phyloP scores from a whole-genome alignment of 345 rosid genomes.

The Tarenaya hassleriana region DNA sequence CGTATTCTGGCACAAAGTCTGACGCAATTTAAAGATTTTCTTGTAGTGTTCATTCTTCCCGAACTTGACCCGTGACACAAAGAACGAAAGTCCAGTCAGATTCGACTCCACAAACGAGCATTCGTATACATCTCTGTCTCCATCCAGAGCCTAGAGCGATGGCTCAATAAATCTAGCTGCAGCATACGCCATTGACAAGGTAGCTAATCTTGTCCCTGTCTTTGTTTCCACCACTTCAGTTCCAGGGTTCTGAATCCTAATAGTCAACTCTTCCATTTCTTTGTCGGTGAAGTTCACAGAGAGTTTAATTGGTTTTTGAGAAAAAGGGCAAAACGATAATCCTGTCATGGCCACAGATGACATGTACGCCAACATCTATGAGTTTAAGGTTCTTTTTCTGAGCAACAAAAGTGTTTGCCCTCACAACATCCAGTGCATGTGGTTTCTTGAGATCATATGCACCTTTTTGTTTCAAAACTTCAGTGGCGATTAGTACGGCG shows the following conservation, averaged over 20 bases:
- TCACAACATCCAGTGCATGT: slow-evolving; percentile 85
- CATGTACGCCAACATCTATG: slow-evolving; percentile 86
- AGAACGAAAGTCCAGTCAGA: slow-evolving; percentile 74
- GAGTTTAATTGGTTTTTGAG: slow-evolving; percentile 73
- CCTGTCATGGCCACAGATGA: slow-evolving; percentile 94
- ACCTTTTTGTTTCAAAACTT: slow-evolving; percentile 77
- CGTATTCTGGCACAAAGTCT: too few species aligned
- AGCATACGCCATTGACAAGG: slow-evolving; percentile 95
- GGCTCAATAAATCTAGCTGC: slow-evolving; percentile 96
- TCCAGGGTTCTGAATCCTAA: slow-evolving; percentile 87
- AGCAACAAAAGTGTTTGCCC: slow-evolving; percentile 90
- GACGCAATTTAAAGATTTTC: too few species aligned
- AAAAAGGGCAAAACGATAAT: slow-evolving; percentile 81
- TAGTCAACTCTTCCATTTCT: slow-evolving; percentile 66
- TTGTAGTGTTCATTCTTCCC: slow-evolving; percentile 82
- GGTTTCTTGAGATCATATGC: slow-evolving; percentile 90
- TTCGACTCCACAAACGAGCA: slow-evolving; percentile 75
- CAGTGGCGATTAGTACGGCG: slow-evolving; percentile 85
- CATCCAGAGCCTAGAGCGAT: slow-evolving; percentile 87
- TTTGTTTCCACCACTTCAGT: slow-evolving; percentile 96
- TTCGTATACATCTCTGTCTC: slow-evolving; percentile 82
- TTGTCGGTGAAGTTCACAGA: slow-evolving; percentile 61
- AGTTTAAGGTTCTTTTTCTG: slow-evolving; percentile 82
- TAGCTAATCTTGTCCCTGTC: slow-evolving; percentile 96
- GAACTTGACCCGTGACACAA: slow-evolving; percentile 78